Evolutionary conservation across 2,329 filamentous ascomycete genomes (phyloP), one percentile per base, ranked within the genome.

Genomic region (Pseudopithomyces maydicus): DNA sequence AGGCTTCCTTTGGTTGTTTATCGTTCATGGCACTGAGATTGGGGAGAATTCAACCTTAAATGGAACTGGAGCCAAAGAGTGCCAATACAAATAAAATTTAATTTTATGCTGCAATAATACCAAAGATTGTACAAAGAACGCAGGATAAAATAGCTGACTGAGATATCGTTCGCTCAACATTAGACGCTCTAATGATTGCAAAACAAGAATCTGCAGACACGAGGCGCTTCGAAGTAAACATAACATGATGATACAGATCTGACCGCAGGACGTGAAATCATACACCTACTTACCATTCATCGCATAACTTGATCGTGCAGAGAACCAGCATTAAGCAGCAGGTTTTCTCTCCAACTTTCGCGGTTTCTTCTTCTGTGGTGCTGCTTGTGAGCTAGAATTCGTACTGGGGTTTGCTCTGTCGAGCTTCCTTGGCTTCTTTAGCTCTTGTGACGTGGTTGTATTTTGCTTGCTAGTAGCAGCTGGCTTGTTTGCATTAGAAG

Each of bases 401-500:
- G 47, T 2, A 22, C 6, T 41, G 15, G 38, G 20, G 15, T 29
- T 48, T 4, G 45, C 10, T 10, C 45, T 48, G 7, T 50, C 22
- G 20, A 50, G 15, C n/a, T 50, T 50, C 22, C 47, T 39, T 15
- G 47, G 47, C 17, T 50, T 50, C 35, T 50, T 50, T 8, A 12
- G 35, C n/a, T 50, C 47, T 29, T 35, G 29, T 17, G 17, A 14
- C 22, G 44, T 17, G n/a, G n/a, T 29, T 5, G 20, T 20, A 6
- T 50, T 39, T 14, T 33, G 20, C 39, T 50, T 50, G 23, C n/a
- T 41, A 14, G 47, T 41, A 39, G 35, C 14, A 12, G 46, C 35
- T 26, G 47, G 35, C 19, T 50, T 50, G 22, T 22, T 32, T 6
- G 35, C 7, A 32, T n/a, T 48, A 10, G 35, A 41, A 26, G 47